phyloP scores from a whole-genome alignment of 75 land plant genomes.

The Gnetum montanum region DNA sequence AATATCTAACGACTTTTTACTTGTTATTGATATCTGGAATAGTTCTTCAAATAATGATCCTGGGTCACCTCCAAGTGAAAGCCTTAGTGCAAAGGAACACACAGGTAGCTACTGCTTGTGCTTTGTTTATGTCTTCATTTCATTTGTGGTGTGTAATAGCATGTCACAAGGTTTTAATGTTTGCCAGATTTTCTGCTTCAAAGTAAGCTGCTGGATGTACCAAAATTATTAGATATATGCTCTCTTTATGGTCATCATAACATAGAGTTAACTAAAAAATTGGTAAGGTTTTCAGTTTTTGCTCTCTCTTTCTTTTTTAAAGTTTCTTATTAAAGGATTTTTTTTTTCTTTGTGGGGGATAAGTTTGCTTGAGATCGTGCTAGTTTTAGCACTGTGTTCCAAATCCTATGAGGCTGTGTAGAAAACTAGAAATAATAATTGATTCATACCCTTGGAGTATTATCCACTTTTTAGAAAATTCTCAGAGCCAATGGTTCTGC shows the following conservation, averaged over 20 bases:
- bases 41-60: slow-evolving; percentile 82
- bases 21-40: background rate
- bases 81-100: slow-evolving; percentile 59
- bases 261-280: slow-evolving; percentile 45
- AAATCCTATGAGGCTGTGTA: too few relatives aligned
- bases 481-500: too few relatives aligned
- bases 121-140: too few relatives aligned
- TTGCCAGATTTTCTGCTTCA: slow-evolving; percentile 67
- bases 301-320: background rate
- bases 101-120: slow-evolving; percentile 61
- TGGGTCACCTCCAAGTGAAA: slow-evolving; percentile 47
- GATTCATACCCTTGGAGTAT: too few relatives aligned
- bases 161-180: too few relatives aligned
- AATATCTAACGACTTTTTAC: background rate
- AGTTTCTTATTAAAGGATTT: background rate
- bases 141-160: slow-evolving; percentile 9
- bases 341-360: background rate
- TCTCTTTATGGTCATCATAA: slow-evolving; percentile 92
- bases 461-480: too few relatives aligned
- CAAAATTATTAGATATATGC: slow-evolving; percentile 84
- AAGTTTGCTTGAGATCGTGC: too few relatives aligned
- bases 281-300: slow-evolving; percentile 61
- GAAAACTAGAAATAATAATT: too few relatives aligned
- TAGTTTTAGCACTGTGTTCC: too few relatives aligned
- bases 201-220: slow-evolving; percentile 67